Base-by-base conservation (phyloP, 768 basidiomycete genomes). In the Amanita subjunquillea region DNA sequence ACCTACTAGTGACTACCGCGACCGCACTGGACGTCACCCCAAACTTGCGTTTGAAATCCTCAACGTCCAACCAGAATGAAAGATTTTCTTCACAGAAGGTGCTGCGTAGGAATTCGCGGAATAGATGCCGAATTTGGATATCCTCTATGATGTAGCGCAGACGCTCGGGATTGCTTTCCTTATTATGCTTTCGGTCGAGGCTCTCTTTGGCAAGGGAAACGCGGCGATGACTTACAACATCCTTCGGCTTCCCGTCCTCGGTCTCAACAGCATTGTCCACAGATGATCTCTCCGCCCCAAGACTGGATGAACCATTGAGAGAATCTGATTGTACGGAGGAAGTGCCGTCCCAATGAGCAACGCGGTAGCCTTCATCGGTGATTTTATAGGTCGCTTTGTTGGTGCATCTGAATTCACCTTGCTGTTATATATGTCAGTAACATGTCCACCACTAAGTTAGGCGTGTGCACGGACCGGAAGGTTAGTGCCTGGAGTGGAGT, bases 31-130 rank as follows among this genome's bases (percentile, higher is more conserved):
- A 95, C 0, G 96, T 96, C 53, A 93, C 97, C 62, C 82, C 84
- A 72, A 99, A 99, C 65, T 93, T 87, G 61, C 86, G 81, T 70
- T 92, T 94, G 73, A 99, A 96, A 65, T 99, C 96, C 65, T 91
- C 80, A 2, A 97, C 94, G 62, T 99, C 96, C 52, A 98, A 66
- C 89, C 92, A 99, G 71, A 97, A 99, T 44, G 87, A 85, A 58
- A 99, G 71, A 65, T 99, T 99, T 74, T 99, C 96, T 64, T 99
- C 96, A 70, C 91, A 98, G 65, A 96, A 98, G 67, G 97, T 98
- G 52, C 82, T 77, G 30, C 91, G 80, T 51, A 99, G 69, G 73
- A 93, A 95, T 57, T 98, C 96, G 54, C 96, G 84, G 78, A 99
- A 99, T 47, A 97, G 72, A 2, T 82, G 79, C 12, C 96, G 82